Conservation (phyloP, 768 basidiomycete species). For the Termitomyces titanicus region DNA sequence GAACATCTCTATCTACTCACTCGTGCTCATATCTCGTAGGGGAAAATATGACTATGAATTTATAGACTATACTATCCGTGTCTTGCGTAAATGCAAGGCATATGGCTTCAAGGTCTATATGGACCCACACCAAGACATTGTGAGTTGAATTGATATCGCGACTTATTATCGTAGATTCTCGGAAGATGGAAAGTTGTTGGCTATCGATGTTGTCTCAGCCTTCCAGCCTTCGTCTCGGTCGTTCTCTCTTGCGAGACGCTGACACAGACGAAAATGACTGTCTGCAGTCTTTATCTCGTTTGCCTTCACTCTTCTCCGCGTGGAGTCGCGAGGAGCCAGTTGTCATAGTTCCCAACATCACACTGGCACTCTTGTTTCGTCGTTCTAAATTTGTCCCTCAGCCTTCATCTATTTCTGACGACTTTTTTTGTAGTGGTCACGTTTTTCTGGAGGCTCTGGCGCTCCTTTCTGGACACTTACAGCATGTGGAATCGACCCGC, state of each 20-base stretch:
- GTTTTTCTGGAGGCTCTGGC: conserved; percentile 92
- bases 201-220: neutral
- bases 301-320: neutral
- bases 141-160: conserved; percentile 36
- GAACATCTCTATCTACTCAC: conserved; percentile 2
- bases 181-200: neutral
- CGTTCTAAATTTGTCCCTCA: neutral
- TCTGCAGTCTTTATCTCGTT: neutral
- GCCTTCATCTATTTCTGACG: neutral
- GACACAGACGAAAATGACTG: neutral
- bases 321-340: neutral
- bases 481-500: conserved; percentile 88
- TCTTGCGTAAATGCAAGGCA: conserved; percentile 88
- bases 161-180: neutral
- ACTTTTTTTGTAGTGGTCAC: conserved; percentile 69
- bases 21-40: conserved; percentile 34
- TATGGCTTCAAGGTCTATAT: conserved; percentile 91
- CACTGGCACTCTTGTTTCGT: neutral
- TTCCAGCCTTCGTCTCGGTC: neutral
- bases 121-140: conserved; percentile 95
- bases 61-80: conserved; percentile 86
- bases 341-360: neutral
- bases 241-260: neutral
- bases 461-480: conserved; percentile 92
- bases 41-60: conserved; percentile 88